Conservation (phyloP, 2,329 filamentous ascomycete genomes). For the Aciculosporium take region DNA sequence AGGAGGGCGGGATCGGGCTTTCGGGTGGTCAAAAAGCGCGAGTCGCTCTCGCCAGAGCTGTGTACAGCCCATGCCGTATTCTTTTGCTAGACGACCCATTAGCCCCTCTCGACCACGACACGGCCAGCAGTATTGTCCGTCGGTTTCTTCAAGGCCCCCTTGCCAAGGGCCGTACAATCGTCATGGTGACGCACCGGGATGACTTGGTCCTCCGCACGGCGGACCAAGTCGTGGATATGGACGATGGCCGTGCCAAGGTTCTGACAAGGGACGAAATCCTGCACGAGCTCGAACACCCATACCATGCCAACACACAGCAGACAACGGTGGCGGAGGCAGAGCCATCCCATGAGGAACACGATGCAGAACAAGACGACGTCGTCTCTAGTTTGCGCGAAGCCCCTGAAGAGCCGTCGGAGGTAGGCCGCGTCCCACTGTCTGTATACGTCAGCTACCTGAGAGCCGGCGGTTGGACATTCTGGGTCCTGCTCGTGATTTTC, state of each 20-base stretch:
- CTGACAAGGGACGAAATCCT: constrained; percentile 31
- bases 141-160: constrained; percentile 46
- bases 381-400: constrained; percentile 11
- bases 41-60: constrained; percentile 46
- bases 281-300: constrained; percentile 23
- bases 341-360: constrained; percentile 18
- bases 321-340: constrained; percentile 11
- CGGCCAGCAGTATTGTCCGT: constrained; percentile 46
- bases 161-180: constrained; percentile 49
- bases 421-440: constrained; percentile 58
- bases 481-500: constrained; percentile 49
- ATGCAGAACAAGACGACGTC: constrained; percentile 8
- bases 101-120: constrained; percentile 48
- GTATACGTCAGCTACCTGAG: constrained; percentile 81
- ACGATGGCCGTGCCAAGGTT: constrained; percentile 41
- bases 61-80: constrained; percentile 44
- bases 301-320: constrained; percentile 14
- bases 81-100: constrained; percentile 50
- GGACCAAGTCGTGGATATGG: constrained; percentile 57
- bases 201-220: constrained; percentile 63
- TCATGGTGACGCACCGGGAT: constrained; percentile 72
- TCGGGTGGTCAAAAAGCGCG: constrained; percentile 50
- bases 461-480: constrained; percentile 62
- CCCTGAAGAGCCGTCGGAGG: constrained; percentile 21
- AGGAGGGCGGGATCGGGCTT: constrained; percentile 47